Evolutionary conservation across 495 filamentous ascomycete species (phyloP).

Genomic region (Aspergillus bertholletiae): DNA sequence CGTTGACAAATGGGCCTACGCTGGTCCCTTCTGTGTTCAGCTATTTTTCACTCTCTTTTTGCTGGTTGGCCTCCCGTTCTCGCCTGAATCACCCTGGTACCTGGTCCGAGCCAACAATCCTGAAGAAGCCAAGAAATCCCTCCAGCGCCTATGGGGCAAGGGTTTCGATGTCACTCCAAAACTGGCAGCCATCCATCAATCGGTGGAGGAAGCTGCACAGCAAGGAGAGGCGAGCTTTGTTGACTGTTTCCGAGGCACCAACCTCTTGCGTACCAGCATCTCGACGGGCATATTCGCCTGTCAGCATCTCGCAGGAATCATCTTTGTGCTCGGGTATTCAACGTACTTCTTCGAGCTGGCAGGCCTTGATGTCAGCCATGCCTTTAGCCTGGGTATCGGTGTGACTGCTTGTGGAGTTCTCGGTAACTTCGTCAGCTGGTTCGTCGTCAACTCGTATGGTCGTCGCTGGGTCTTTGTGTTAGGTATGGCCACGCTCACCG

Average conservation of each 20-base stretch:
- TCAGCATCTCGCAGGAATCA: constrained; percentile 38
- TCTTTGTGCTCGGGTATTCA: constrained; percentile 44
- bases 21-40: no score
- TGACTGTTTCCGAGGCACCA: constrained; percentile 42
- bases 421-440: constrained; percentile 24
- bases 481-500: constrained; percentile 42
- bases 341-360: constrained; percentile 66
- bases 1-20: no score
- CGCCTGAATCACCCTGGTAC: no score
- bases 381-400: constrained; percentile 27
- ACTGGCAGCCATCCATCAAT: constrained; percentile 22
- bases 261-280: constrained; percentile 44
- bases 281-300: constrained; percentile 38
- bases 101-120: no score
- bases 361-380: constrained; percentile 44
- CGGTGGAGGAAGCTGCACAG: constrained; percentile 31
- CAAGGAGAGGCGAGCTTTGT: constrained; percentile 27
- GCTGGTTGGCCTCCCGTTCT: no score
- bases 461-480: constrained; percentile 52
- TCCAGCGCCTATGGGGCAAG: constrained; percentile 28
- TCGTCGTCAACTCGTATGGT: constrained; percentile 39
- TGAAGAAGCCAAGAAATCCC: no score
- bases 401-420: constrained; percentile 27
- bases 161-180: constrained; percentile 9
- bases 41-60: no score